phyloP scores from a whole-genome alignment of 1,284 basidiomycete species.

The Mycena sp. region DNA sequence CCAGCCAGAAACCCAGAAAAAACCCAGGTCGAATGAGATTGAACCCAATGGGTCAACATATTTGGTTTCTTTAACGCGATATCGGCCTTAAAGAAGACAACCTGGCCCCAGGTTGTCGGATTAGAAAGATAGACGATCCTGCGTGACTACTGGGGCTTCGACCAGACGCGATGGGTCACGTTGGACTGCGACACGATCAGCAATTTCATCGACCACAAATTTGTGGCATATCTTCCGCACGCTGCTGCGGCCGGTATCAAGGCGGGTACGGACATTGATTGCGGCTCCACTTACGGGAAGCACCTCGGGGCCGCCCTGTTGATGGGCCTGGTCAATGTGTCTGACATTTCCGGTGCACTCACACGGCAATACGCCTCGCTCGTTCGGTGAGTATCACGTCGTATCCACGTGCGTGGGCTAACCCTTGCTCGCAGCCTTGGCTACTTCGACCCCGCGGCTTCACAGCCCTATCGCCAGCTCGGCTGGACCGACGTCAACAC shows the following conservation, averaged over 20 bases:
- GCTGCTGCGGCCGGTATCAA: constrained; percentile 60
- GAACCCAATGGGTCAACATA: too few species aligned
- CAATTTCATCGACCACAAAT: constrained; percentile 59
- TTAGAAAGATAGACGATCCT: constrained; percentile 59
- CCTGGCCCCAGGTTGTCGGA: too few species aligned
- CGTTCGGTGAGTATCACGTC: constrained; percentile 50
- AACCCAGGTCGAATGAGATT: too few species aligned
- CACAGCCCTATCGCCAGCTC: constrained; percentile 61
- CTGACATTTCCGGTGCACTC: constrained; percentile 53
- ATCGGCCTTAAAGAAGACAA: too few species aligned
- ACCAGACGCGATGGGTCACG: constrained; percentile 57
- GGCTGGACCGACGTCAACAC: constrained; percentile 59
- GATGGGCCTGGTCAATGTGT: constrained; percentile 54
- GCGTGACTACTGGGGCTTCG: constrained; percentile 61
- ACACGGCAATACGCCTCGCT: constrained; percentile 61
- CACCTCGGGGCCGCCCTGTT: constrained; percentile 58
- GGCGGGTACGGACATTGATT: constrained; percentile 66
- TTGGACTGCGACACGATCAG: constrained; percentile 49
- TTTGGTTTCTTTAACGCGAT: too few species aligned
- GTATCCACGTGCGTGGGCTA: background rate
- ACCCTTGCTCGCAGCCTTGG: constrained; percentile 47
- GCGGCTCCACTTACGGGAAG: constrained; percentile 55
- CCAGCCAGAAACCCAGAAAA: too few species aligned
- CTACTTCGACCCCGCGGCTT: constrained; percentile 60
- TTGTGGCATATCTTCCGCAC: constrained; percentile 51